Evolutionary conservation across 2,329 filamentous ascomycete species (phyloP).

Genomic region (Massarina eburnea): DNA sequence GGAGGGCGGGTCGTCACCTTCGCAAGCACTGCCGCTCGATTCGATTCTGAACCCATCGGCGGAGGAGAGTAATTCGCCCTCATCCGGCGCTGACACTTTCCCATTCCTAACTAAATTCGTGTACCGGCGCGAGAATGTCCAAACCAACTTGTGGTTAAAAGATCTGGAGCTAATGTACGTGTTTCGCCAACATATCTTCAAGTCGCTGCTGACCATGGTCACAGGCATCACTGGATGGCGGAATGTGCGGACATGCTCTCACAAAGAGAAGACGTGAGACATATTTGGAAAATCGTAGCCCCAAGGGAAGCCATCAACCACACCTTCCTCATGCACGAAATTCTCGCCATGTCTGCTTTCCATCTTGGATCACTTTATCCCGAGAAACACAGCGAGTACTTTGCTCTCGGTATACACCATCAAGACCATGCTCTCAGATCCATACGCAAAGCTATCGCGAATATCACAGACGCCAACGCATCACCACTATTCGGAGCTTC

Average conservation of each 20-base stretch:
- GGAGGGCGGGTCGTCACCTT: constrained; percentile 6
- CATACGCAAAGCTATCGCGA: constrained; percentile 30
- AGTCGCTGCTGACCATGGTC: constrained; percentile 3
- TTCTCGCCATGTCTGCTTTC: constrained; percentile 45
- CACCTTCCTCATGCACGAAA: constrained; percentile 45
- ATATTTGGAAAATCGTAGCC: constrained; percentile 38
- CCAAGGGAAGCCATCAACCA: constrained; percentile 39
- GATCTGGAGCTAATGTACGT: constrained; percentile 40
- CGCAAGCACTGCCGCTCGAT: constrained; percentile 23
- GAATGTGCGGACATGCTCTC: constrained; percentile 28
- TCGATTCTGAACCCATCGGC: constrained; percentile 16
- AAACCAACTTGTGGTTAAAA: constrained; percentile 32
- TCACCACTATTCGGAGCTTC: constrained; percentile 34
- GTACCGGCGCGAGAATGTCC: constrained; percentile 19
- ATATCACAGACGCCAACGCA: constrained; percentile 33
- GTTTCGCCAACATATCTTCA: not conserved
- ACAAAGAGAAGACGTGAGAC: constrained; percentile 24
- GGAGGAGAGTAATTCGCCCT: constrained; percentile 25
- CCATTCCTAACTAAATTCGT: constrained; percentile 36
- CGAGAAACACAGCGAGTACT: constrained; percentile 28
- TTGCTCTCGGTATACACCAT: constrained; percentile 39
- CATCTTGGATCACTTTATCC: constrained; percentile 39
- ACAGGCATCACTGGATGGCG: constrained; percentile 37
- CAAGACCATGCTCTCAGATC: constrained; percentile 40
- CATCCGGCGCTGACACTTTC: constrained; percentile 31